phyloP scores from a whole-genome alignment of 208 protist genomes.

The Leptomonas pyrrhocoris region DNA sequence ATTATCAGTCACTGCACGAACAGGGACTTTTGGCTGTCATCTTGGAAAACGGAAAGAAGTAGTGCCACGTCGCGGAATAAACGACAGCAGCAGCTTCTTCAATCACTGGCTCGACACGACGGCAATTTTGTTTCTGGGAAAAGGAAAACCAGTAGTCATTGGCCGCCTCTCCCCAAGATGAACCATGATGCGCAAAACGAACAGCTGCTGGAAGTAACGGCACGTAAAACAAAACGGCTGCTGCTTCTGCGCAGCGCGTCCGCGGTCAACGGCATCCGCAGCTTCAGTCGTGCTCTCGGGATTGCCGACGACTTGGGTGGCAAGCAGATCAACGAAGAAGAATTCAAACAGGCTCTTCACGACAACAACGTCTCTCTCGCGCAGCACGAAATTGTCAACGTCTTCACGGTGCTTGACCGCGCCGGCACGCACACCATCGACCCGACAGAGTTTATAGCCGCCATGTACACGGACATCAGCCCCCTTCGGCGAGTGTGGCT shows the following conservation, averaged over 20 bases:
- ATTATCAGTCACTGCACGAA: too few species aligned
- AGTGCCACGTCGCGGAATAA: too few species aligned
- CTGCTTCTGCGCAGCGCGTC: slow-evolving; percentile 41
- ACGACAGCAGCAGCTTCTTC: too few species aligned
- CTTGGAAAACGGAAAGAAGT: too few species aligned
- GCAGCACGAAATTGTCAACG: slow-evolving; percentile 55
- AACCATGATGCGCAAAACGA: slow-evolving; percentile 27
- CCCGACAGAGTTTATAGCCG: slow-evolving; percentile 73
- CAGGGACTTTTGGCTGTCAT: too few species aligned
- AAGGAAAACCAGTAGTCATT: neutral
- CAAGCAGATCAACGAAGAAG: slow-evolving; percentile 32
- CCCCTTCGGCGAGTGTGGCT: slow-evolving; percentile 66
- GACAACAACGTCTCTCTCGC: slow-evolving; percentile 56
- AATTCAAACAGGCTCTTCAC: slow-evolving; percentile 44
- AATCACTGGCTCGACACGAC: too few species aligned
- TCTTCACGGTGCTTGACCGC: slow-evolving; percentile 69
- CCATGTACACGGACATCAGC: slow-evolving; percentile 54
- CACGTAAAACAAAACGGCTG: slow-evolving; percentile 58
- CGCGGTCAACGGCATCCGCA: slow-evolving; percentile 75
- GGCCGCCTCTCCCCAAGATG: neutral
- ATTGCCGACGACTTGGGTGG: slow-evolving; percentile 71
- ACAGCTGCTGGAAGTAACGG: slow-evolving; percentile 20
- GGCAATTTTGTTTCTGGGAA: neutral
- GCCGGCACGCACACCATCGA: slow-evolving; percentile 55
- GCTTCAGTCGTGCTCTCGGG: slow-evolving; percentile 69